Base-by-base conservation (phyloP, 495 filamentous ascomycete genomes). In the Penicillium tannophilum region DNA sequence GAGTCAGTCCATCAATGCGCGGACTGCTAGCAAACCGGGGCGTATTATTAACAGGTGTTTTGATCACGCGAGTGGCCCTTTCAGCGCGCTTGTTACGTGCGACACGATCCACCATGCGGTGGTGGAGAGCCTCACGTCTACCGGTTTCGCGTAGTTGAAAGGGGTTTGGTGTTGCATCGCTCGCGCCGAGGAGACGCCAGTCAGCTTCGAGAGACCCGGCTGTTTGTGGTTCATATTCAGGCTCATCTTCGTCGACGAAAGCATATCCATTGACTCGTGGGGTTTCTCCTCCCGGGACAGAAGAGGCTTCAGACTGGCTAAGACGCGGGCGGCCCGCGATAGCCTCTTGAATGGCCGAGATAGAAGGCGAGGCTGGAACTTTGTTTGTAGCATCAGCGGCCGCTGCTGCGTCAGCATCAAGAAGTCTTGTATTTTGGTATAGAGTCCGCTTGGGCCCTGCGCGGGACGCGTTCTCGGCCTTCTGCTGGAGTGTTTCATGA, bases 241-340 rank as follows among this genome's bases (percentile, higher is more conserved):
- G 83, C 44, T 91, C 88, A 63, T 95, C 89, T 35, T 84, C 82
- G 62, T 96, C 92, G 43, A 98, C 94, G 71, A 97, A 98, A 3
- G 90, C 85, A 65, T 97, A 98, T 20, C 94, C 94, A 55, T 91
- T 91, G 0, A 98, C 90, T 3, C 91, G 82, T 0, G 94, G 94
- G 1, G 94, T 97, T 67, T 94, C 89, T 19, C 77, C 84, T n/a
- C 84, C 86, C 3, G 74, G 36, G 2, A 61, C 33, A 5, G 58
- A 74, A 30, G 84, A 84, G 4, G 82, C 80, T 64, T 96, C 89
- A 0, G 85, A 83, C n/a, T 85, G 82, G 2, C 80, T 82, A 4
- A 79, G 75, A 16, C 85, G 82, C 5, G 87, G 84, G 0, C 82
- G 84, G 12, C 94, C 92, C 3, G 88, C 85, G 63, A 98, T 95